A percentile compares a stretch with the other conserved stretches of the same genome.
These are phyloP conservation scores for Penicillium sp. DNA, from an alignment of 2,329 filamentous ascomycete genomes.

Conservation along the genomic window DNA sequence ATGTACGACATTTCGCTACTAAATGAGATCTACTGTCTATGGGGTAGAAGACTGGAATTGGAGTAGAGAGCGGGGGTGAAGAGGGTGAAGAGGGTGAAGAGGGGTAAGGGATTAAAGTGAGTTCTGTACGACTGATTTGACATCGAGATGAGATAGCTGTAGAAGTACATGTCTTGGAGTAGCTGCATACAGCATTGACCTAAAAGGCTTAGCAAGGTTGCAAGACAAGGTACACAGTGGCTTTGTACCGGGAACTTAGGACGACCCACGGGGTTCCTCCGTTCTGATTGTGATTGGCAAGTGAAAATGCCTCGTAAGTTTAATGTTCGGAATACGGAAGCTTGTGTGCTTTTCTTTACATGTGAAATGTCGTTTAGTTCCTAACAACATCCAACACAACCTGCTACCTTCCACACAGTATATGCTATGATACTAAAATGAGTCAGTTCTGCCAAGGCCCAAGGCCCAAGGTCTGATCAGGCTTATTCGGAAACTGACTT, in stretches of 20 bases:
- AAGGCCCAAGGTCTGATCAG: no score
- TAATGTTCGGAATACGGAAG: conserved; percentile 2
- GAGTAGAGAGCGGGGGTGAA: neutral
- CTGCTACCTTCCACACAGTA: neutral
- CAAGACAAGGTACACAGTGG: neutral
- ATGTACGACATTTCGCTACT: no score
- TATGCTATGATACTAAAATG: neutral
- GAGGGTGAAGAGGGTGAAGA: neutral
- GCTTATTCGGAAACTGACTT: conserved; percentile 1
- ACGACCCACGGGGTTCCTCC: neutral
- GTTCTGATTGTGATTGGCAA: conserved; percentile 3
- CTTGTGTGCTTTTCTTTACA: conserved; percentile 6
- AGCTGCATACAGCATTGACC: conserved; percentile 1
- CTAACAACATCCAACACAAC: neutral
- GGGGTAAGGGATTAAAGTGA: neutral
- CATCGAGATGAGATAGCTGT: neutral
- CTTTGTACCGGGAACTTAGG: conserved; percentile 4
- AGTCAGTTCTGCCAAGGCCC: neutral
- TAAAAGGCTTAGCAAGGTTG: neutral
- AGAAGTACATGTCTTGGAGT: neutral
- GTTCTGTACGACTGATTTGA: neutral
- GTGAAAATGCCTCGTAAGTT: conserved; percentile 12
- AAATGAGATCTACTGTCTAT: neutral
- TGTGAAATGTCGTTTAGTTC: neutral
- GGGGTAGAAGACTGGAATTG: neutral